These are phyloP conservation scores for Kodamaea restingae DNA, from an alignment of 805 yeast species.

Conservation along the genomic window DNA sequence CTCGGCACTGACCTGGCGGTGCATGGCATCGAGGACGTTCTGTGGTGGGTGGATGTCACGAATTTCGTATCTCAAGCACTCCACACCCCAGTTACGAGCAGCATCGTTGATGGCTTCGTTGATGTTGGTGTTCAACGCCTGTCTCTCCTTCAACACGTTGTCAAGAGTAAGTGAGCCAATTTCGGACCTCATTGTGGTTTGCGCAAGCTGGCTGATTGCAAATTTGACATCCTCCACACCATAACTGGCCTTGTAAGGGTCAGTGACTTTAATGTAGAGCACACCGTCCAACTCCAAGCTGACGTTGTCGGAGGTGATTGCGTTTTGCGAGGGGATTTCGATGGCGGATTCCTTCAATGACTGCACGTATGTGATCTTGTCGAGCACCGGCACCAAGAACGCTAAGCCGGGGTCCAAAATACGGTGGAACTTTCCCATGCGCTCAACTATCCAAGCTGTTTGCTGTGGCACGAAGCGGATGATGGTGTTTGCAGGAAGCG, in stretches of 20 bases:
- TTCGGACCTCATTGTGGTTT: slow-evolving; percentile 87
- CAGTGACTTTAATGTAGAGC: slow-evolving; percentile 69
- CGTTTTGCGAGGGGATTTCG: slow-evolving; percentile 79
- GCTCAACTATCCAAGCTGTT: slow-evolving; percentile 85
- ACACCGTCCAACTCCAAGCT: slow-evolving; percentile 83
- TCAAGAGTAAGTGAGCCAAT: slow-evolving; percentile 81
- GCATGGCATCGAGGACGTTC: slow-evolving; percentile 86
- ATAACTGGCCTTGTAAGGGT: slow-evolving; percentile 80
- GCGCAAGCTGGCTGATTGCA: slow-evolving; percentile 82
- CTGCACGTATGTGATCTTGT: slow-evolving; percentile 76
- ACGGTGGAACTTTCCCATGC: slow-evolving; percentile 80
- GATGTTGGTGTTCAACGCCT: slow-evolving; percentile 64
- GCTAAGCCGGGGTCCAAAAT: slow-evolving; percentile 74
- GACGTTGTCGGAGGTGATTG: slow-evolving; percentile 83
- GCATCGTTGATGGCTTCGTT: slow-evolving; percentile 81
- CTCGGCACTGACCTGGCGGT: slow-evolving; percentile 84
- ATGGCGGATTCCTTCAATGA: slow-evolving; percentile 80
- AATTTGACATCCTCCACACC: slow-evolving; percentile 87
- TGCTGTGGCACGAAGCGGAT: slow-evolving; percentile 84
- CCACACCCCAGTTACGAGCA: slow-evolving; percentile 80
- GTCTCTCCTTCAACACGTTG: slow-evolving; percentile 74
- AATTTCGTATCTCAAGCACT: slow-evolving; percentile 79
- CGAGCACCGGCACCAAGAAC: slow-evolving; percentile 65
- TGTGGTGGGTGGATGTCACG: slow-evolving; percentile 85
- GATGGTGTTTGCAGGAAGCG: slow-evolving; percentile 71